A percentile compares a stretch with the other conserved stretches of the same genome.
phyloP scores from a whole-genome alignment of 495 filamentous ascomycete genomes.

The Aspergillus affinis region DNA sequence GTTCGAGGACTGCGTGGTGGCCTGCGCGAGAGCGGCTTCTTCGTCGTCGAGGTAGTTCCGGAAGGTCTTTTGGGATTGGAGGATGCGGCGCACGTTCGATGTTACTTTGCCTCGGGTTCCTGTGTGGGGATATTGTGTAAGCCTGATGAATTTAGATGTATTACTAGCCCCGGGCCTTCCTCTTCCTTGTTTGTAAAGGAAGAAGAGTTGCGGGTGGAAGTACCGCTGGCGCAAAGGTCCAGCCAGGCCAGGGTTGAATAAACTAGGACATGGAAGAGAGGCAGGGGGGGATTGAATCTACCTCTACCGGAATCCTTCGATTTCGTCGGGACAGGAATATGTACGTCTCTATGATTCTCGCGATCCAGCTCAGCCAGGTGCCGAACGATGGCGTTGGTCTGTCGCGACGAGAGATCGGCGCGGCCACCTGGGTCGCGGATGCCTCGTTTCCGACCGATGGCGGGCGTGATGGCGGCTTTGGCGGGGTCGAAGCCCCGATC shows the following conservation, averaged over 20 bases:
- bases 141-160: too few species aligned
- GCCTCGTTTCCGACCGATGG: conserved; percentile 62
- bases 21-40: conserved; percentile 61
- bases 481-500: conserved; percentile 65
- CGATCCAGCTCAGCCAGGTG: conserved; percentile 78
- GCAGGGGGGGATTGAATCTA: conserved; percentile 17
- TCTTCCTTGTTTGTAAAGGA: conserved; percentile 12
- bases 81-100: conserved; percentile 80
- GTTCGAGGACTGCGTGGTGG: conserved; percentile 28
- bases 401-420: conserved; percentile 67
- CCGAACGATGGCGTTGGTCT: conserved; percentile 72
- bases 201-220: too few species aligned
- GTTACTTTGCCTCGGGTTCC: conserved; percentile 59
- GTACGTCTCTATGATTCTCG: conserved; percentile 71
- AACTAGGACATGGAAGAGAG: neutral
- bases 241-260: too few species aligned
- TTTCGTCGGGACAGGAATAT: conserved; percentile 62
- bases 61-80: conserved; percentile 90
- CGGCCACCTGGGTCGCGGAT: conserved; percentile 52
- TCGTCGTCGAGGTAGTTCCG: conserved; percentile 89
- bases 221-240: too few species aligned
- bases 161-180: too few species aligned
- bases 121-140: too few species aligned
- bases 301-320: conserved; percentile 51
- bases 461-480: conserved; percentile 56